A percentile compares a stretch with the other conserved stretches of the same genome.
phyloP scores from a whole-genome alignment of 371 early-diverging fungal genomes.

The Saksenaea oblongispora region DNA sequence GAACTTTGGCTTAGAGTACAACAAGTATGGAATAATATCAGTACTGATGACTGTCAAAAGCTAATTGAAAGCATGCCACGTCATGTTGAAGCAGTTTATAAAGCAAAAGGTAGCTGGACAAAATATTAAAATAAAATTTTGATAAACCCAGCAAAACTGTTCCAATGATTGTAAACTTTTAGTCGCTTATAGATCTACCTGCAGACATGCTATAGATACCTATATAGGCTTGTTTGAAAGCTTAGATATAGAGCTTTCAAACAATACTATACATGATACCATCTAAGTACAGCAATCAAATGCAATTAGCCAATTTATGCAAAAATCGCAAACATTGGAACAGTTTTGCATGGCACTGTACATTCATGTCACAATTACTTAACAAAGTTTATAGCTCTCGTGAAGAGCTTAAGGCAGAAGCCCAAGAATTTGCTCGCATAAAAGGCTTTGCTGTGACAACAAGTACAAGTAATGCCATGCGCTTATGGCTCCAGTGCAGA shows the following conservation, averaged over 20 bases:
- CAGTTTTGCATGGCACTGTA: too few species aligned
- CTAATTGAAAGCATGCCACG: slow-evolving; percentile 1
- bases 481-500: not conserved
- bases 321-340: too few species aligned
- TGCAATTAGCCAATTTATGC: too few species aligned
- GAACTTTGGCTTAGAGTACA: slow-evolving; percentile 6
- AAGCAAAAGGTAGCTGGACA: slow-evolving; percentile 7
- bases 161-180: too few species aligned
- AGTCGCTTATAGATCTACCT: too few species aligned
- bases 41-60: not conserved
- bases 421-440: not conserved
- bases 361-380: not conserved
- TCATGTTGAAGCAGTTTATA: slow-evolving; percentile 3
- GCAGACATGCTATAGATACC: too few species aligned
- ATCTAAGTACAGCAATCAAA: too few species aligned
- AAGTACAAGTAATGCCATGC: not conserved
- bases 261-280: too few species aligned
- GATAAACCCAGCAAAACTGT: too few species aligned
- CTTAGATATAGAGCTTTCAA: too few species aligned
- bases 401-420: not conserved
- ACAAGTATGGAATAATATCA: slow-evolving; percentile 1
- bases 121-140: not conserved
- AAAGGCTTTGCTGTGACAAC: not conserved
- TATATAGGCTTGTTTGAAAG: too few species aligned
- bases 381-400: not conserved